These are phyloP conservation scores for Tricholoma sp. DNA, from an alignment of 768 basidiomycete genomes.

Conservation along the genomic window DNA sequence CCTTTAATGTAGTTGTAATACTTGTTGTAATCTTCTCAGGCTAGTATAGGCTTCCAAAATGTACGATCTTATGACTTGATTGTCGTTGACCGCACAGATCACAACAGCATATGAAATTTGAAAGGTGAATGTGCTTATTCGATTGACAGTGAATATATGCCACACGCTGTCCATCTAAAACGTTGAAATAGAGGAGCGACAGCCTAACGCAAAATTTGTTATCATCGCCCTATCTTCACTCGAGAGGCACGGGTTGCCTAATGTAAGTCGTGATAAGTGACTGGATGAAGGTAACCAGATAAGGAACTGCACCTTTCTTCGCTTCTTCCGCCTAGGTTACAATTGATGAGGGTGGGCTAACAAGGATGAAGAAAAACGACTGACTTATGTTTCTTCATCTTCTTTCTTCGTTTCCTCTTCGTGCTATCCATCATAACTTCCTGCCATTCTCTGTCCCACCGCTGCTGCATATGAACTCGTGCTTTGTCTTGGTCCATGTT, in stretches of 20 bases:
- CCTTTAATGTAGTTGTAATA: not conserved
- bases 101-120: not conserved
- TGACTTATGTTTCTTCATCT: slow-evolving; percentile 98
- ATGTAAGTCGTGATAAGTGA: slow-evolving; percentile 13
- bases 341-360: slow-evolving; percentile 3
- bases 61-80: not conserved
- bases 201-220: slow-evolving; percentile 4
- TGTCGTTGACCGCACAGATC: not conserved
- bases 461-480: slow-evolving; percentile 45
- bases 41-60: not conserved
- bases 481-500: slow-evolving; percentile 45
- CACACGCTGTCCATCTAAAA: slow-evolving; percentile 8
- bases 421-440: slow-evolving; percentile 73
- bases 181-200: not conserved
- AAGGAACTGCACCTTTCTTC: slow-evolving; percentile 63
- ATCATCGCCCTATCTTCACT: slow-evolving; percentile 30
- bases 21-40: not conserved
- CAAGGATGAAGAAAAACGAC: slow-evolving; percentile 25
- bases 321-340: slow-evolving; percentile 74
- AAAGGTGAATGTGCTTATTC: slow-evolving; percentile 3
- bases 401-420: slow-evolving; percentile 82
- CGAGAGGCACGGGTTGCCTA: slow-evolving; percentile 43
- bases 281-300: not conserved
- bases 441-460: slow-evolving; percentile 56
- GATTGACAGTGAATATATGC: slow-evolving; percentile 16